Conservation (phyloP, 2,329 filamentous ascomycete genomes). For the Penicillium glabrum region DNA sequence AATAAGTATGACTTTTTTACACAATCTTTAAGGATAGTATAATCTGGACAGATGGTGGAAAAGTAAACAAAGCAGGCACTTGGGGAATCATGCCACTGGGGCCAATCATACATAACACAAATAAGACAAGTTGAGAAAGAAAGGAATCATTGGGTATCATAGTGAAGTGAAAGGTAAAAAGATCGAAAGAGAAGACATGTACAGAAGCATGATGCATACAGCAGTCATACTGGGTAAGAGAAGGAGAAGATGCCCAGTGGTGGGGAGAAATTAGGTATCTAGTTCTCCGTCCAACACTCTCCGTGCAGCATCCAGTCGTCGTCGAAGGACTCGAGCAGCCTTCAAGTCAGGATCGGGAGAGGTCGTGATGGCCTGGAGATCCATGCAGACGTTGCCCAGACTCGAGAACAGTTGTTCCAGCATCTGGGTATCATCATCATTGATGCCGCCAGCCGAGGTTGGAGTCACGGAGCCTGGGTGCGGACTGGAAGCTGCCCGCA, state of each 20-base stretch:
- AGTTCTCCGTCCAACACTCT: slow-evolving; percentile 70
- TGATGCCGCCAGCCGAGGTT: slow-evolving; percentile 36
- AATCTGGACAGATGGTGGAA: not conserved
- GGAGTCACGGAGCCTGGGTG: slow-evolving; percentile 19
- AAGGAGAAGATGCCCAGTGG: not conserved
- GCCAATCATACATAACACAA: slow-evolving; percentile 1
- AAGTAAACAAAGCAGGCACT: not conserved
- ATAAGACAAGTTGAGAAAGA: not conserved
- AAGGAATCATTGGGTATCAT: slow-evolving; percentile 23
- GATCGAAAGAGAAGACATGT: slow-evolving; percentile 4
- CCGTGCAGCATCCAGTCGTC: slow-evolving; percentile 73
- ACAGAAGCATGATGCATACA: slow-evolving; percentile 6
- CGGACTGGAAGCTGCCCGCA: slow-evolving; percentile 33
- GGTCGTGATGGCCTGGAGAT: slow-evolving; percentile 47
- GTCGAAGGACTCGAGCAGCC: slow-evolving; percentile 63
- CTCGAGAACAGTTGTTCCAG: slow-evolving; percentile 56
- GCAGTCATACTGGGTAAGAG: not conserved
- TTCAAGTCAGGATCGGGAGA: slow-evolving; percentile 56
- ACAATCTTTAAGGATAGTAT: not conserved
- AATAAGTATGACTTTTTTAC: not conserved
- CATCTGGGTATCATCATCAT: slow-evolving; percentile 57
- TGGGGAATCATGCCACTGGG: not conserved
- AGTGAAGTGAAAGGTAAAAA: slow-evolving; percentile 1
- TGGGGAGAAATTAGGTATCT: slow-evolving; percentile 32
- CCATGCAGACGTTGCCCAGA: slow-evolving; percentile 50